phyloP scores from a whole-genome alignment of 805 yeast species.

The Schwanniomyces pseudopolymorphus region DNA sequence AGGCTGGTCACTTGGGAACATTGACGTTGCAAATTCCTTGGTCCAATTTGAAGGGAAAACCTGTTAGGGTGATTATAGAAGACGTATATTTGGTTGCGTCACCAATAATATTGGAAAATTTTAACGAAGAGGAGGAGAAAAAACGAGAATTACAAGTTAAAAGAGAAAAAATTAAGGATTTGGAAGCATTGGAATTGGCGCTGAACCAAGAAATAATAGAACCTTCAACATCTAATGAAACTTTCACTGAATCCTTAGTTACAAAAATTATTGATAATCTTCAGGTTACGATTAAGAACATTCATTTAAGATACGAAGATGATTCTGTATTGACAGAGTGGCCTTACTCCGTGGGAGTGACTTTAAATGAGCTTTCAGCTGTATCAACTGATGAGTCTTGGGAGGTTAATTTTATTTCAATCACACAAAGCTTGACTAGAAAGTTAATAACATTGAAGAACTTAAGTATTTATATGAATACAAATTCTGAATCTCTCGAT shows the following conservation, averaged over 20 bases:
- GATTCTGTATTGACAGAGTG: slow-evolving; percentile 61
- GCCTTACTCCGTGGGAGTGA: slow-evolving; percentile 82
- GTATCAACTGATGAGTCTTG: slow-evolving; percentile 84
- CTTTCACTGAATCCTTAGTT: slow-evolving; percentile 81
- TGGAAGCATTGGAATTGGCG: slow-evolving; percentile 62
- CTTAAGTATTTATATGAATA: slow-evolving; percentile 81
- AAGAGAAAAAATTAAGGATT: slow-evolving; percentile 60
- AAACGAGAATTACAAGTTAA: slow-evolving; percentile 63
- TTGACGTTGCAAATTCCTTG: slow-evolving; percentile 92
- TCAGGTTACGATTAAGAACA: slow-evolving; percentile 86
- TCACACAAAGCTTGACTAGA: slow-evolving; percentile 63
- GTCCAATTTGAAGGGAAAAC: slow-evolving; percentile 90
- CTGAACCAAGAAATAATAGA: slow-evolving; percentile 26
- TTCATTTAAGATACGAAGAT: slow-evolving; percentile 92
- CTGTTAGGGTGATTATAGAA: slow-evolving; percentile 83
- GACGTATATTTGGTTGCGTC: slow-evolving; percentile 82
- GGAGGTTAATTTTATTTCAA: slow-evolving; percentile 82
- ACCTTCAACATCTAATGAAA: slow-evolving; percentile 58
- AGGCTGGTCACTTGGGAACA: slow-evolving; percentile 87
- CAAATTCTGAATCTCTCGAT: slow-evolving; percentile 53
- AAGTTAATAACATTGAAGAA: slow-evolving; percentile 75
- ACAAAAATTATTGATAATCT: slow-evolving; percentile 91
- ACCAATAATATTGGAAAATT: slow-evolving; percentile 62
- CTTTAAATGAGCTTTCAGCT: slow-evolving; percentile 84
- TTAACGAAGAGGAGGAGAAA: slow-evolving; percentile 55